Evolutionary conservation across 805 yeast species (phyloP).

Genomic region (Starmerella apis): DNA sequence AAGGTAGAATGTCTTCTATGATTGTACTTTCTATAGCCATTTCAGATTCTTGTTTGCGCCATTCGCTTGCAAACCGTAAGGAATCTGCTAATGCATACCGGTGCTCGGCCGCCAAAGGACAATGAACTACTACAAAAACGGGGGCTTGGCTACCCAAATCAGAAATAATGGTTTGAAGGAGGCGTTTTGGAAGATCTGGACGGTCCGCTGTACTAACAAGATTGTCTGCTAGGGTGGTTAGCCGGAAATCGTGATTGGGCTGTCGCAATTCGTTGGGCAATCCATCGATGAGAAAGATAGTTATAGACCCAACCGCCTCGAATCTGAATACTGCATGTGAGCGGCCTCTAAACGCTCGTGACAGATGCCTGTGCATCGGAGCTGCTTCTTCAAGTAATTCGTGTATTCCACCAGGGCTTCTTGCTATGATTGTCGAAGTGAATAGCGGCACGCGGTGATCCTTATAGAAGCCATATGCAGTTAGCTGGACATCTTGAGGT

Average conservation of each 20-base stretch:
- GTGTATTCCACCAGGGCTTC: not conserved
- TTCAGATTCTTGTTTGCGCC: not conserved
- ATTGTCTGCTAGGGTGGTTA: not conserved
- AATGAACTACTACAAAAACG: not conserved
- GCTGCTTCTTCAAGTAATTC: not conserved
- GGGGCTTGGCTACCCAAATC: not conserved
- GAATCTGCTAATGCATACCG: not conserved
- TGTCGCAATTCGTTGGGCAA: not conserved
- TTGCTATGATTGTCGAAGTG: not conserved
- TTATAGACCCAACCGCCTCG: not conserved
- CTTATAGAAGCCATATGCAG: not conserved
- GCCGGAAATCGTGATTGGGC: not conserved
- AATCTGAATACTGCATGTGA: slow-evolving; percentile 1
- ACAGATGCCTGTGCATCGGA: not conserved
- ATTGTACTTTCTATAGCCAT: too few relatives aligned
- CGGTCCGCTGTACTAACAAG: not conserved
- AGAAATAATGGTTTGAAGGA: not conserved
- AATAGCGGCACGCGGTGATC: not conserved
- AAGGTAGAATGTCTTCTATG: too few relatives aligned
- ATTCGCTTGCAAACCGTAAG: not conserved
- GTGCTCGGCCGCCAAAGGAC: not conserved
- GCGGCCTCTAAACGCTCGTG: not conserved
- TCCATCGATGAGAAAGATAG: not conserved
- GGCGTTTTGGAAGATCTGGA: not conserved
- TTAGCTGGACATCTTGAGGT: not conserved